phyloP scores from a whole-genome alignment of 352 stramenopile species.

The Phytophthora megakarya region DNA sequence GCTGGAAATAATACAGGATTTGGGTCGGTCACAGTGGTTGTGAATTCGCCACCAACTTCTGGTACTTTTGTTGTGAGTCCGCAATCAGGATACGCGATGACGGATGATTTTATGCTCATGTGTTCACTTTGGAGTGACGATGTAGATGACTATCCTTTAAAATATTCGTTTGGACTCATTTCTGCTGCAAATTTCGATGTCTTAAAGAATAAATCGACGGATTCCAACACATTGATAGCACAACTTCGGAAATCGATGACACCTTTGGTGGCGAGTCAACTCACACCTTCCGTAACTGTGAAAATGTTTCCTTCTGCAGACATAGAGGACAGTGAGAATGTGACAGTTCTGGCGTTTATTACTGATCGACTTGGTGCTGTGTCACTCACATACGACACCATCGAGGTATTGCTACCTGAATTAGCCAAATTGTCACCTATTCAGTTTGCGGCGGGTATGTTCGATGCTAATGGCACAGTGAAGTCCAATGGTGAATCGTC shows the following conservation, averaged over 20 bases:
- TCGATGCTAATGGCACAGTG: constrained; percentile 20
- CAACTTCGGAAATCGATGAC: constrained; percentile 38
- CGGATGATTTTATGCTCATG: constrained; percentile 55
- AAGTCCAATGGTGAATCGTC: constrained; percentile 26
- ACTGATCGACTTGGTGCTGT: constrained; percentile 48
- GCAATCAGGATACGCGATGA: constrained; percentile 50
- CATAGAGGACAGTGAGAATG: constrained; percentile 31
- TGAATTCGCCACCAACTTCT: constrained; percentile 67
- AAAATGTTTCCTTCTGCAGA: constrained; percentile 52
- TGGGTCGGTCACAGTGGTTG: constrained; percentile 46
- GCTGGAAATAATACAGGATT: constrained; percentile 62
- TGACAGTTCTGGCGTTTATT: constrained; percentile 66
- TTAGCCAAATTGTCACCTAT: constrained; percentile 38
- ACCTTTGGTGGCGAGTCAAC: constrained; percentile 49
- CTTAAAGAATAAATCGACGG: constrained; percentile 5
- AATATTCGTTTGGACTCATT: constrained; percentile 66
- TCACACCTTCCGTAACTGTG: constrained; percentile 33
- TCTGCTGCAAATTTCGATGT: constrained; percentile 33
- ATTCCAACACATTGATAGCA: constrained; percentile 28
- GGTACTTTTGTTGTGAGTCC: constrained; percentile 55
- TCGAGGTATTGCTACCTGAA: constrained; percentile 49
- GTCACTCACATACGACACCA: constrained; percentile 39
- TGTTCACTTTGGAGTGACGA: constrained; percentile 73
- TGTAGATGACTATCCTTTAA: constrained; percentile 55
- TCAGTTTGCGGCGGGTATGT: constrained; percentile 43